These are phyloP conservation scores for Vanilla planifolia DNA, from an alignment of 106 monocot species.

Conservation along the genomic window DNA sequence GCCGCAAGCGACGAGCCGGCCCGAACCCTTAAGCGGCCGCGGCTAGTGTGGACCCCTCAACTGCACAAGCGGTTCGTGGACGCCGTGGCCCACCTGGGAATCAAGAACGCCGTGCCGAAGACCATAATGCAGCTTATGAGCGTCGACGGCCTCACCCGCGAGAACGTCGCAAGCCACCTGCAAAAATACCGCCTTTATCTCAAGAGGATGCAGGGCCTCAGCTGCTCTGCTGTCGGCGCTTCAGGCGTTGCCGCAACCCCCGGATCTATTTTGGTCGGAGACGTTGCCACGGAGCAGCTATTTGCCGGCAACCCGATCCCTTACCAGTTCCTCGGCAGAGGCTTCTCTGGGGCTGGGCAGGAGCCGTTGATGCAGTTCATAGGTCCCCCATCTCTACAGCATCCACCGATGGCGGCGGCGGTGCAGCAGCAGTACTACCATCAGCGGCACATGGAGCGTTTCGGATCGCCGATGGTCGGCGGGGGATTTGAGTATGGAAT, in stretches of 20 bases:
- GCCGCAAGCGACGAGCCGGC: constrained; percentile 28
- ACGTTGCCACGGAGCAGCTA: constrained; percentile 45
- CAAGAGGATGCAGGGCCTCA: constrained; percentile 33
- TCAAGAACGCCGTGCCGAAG: constrained; percentile 71
- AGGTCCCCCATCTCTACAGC: constrained; percentile 20
- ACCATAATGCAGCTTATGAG: constrained; percentile 75
- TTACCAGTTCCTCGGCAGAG: constrained; percentile 34
- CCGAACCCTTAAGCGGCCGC: constrained; percentile 47
- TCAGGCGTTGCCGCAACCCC: neutral
- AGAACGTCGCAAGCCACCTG: constrained; percentile 72
- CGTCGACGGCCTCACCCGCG: constrained; percentile 62
- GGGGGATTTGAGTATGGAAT: constrained; percentile 27
- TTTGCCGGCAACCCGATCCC: constrained; percentile 41
- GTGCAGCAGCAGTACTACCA: constrained; percentile 13
- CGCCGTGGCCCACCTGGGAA: constrained; percentile 58
- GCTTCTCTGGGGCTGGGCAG: neutral
- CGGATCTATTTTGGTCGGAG: constrained; percentile 15
- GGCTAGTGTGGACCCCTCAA: constrained; percentile 73
- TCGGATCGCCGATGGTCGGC: constrained; percentile 28
- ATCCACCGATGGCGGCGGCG: constrained; percentile 28
- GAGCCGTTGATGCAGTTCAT: constrained; percentile 8
- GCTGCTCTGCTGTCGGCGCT: constrained; percentile 3
- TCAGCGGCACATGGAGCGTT: constrained; percentile 26
- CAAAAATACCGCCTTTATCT: constrained; percentile 71
- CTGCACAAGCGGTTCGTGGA: constrained; percentile 71